Evolutionary conservation across 169 alveolate species (phyloP).

Genomic region (Cyclospora cayetanensis): DNA sequence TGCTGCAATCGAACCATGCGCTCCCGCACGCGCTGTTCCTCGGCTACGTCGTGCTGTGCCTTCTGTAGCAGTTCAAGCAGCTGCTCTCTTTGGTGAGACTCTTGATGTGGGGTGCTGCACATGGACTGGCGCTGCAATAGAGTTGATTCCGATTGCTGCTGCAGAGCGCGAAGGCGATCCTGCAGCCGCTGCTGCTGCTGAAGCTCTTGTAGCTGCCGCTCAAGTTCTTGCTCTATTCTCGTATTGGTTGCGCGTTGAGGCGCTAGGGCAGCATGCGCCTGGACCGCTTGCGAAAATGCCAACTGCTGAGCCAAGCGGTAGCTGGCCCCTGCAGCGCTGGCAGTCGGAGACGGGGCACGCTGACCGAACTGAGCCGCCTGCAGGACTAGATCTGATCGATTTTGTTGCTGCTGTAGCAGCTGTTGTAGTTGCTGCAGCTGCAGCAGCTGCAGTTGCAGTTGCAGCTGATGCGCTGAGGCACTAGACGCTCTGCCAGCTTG

Average conservation of each 20-base stretch:
- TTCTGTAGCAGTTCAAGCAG: not conserved
- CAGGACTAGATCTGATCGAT: not conserved
- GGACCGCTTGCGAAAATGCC: not conserved
- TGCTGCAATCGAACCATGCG: conserved; percentile 24
- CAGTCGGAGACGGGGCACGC: not conserved
- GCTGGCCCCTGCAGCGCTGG: not conserved
- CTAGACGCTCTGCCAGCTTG: not conserved
- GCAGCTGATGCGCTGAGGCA: not conserved
- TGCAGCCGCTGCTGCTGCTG: conserved; percentile 53
- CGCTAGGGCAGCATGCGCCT: not conserved
- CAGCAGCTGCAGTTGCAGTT: not conserved
- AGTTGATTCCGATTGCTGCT: not conserved
- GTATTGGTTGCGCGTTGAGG: not conserved
- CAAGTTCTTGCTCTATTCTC: conserved; percentile 34
- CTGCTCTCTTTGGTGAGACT: not conserved
- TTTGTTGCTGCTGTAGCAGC: not conserved
- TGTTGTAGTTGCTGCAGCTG: conserved; percentile 9
- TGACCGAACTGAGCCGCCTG: not conserved
- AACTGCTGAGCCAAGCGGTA: not conserved
- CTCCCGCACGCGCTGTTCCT: conserved; percentile 61
- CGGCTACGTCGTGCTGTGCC: not conserved
- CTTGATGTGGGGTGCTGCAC: not conserved
- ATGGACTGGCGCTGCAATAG: not conserved
- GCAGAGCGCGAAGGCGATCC: conserved; percentile 1
- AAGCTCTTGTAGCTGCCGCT: conserved; percentile 62